Evolutionary conservation across 2,329 filamentous ascomycete genomes (phyloP), one percentile per base, ranked within the genome.

Genomic region (Cladorrhinum sp.): DNA sequence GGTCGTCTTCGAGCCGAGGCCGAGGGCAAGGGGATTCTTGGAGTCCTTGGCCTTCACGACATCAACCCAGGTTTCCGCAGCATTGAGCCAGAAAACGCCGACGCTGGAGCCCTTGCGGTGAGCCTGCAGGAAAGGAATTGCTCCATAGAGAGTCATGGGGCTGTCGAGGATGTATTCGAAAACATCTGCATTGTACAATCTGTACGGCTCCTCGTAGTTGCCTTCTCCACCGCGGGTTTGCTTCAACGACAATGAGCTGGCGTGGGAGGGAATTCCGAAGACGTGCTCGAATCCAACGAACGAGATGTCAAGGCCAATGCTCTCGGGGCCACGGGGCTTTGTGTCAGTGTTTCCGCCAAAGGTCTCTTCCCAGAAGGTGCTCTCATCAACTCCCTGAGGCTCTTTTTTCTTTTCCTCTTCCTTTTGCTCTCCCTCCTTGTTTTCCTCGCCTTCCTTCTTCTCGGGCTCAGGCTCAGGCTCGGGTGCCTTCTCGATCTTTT

Each of bases 111-210:
- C 90, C 74, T 94, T 96, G 69, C 90, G 90, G 72, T 99, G 94
- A 18, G 95, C 95, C 75, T 98, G 95, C 92, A 99, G 96, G 72
- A 98, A 91, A 1, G 95, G 95, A 68, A 99, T 98, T 7, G 92
- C 81, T n/a, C 95, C 95, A 71, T 99, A 99, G 1, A 99, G 82
- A 0, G 95, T 98, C 95, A 99, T 99, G 0, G 95, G 93, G 75
- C 92, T 98, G 75, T 98, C 91, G 69, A 97, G 84, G 69, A 96
- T 88, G 74, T 99, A 99, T 77, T 99, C 95, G 69, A 99, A 99
- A 10, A 99, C 95, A 73, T 99, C 95, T 30, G 91, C 85, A 74
- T 99, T 99, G 79, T 97, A 97, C 74, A 99, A 77, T 39, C 95
- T 86, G 77, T 99, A 99, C 0, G 95, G 95, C 64, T 99, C 91